Percentiles rank a stretch among this genome's conserved stretches.
Conservation (phyloP, 2,329 filamentous ascomycete species). For the Fonsecaea erecta region DNA sequence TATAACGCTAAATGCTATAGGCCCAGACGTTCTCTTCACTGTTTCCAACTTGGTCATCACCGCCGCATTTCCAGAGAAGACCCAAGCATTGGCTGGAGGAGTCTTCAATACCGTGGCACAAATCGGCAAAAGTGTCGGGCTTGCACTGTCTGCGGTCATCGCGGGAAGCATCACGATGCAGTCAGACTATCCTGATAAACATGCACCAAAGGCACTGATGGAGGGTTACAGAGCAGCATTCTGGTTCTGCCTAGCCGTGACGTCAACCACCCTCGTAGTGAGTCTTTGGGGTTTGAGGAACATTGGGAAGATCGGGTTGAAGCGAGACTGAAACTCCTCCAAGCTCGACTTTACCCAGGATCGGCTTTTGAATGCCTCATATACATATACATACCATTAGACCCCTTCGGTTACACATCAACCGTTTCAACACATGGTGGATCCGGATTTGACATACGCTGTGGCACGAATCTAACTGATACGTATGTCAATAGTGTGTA, state of each 20-base stretch:
- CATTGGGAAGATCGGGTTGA: constrained; percentile 57
- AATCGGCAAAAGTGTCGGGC: constrained; percentile 60
- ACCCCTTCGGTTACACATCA: not conserved
- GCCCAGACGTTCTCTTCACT: constrained; percentile 55
- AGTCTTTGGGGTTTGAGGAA: constrained; percentile 49
- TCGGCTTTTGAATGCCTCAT: not conserved
- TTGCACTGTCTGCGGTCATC: constrained; percentile 59
- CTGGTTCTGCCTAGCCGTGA: constrained; percentile 57
- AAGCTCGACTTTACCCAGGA: not conserved
- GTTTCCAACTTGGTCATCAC: constrained; percentile 59
- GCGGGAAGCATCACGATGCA: constrained; percentile 46
- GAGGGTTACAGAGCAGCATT: constrained; percentile 59
- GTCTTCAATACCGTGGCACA: constrained; percentile 66
- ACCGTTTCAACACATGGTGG: not conserved
- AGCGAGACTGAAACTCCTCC: constrained; percentile 39
- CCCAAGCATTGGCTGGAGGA: constrained; percentile 64
- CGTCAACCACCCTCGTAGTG: constrained; percentile 45
- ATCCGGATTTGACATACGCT: not conserved
- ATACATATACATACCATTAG: not conserved
- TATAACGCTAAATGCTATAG: constrained; percentile 38
- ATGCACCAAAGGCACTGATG: constrained; percentile 48
- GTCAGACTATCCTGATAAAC: constrained; percentile 36
- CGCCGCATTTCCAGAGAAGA: constrained; percentile 59
- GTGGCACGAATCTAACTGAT: not conserved
- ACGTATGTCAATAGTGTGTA: not conserved